These are phyloP conservation scores for Schizochytrium sp. DNA, from an alignment of 108 stramenopile species.

Conservation along the genomic window DNA sequence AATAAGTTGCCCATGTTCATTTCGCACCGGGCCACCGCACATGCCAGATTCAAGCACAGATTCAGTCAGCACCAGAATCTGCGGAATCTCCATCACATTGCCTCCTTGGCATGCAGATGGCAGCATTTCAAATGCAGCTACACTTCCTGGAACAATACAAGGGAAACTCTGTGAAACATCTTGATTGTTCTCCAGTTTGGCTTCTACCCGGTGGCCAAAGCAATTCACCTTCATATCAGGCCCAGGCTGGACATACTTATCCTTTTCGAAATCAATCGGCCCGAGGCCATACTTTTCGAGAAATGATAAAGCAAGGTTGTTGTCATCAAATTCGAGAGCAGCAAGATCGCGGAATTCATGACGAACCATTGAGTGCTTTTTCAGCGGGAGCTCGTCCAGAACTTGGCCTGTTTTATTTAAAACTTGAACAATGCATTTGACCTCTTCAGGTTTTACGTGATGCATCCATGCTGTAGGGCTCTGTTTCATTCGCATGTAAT, in stretches of 20 bases:
- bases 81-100: background rate
- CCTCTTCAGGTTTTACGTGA: slow-evolving; percentile 1
- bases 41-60: background rate
- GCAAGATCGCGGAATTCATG: background rate
- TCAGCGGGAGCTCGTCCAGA: background rate
- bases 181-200: background rate
- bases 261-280: background rate
- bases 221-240: background rate
- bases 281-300: background rate
- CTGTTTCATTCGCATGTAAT: too few species aligned
- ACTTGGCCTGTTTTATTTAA: background rate
- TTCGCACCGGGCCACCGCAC: slow-evolving; percentile 7
- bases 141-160: background rate
- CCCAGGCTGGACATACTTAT: background rate
- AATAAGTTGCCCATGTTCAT: background rate
- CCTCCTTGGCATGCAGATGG: background rate
- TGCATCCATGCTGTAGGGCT: slow-evolving; percentile 29
- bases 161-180: background rate
- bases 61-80: background rate
- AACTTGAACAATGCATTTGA: background rate
- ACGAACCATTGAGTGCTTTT: background rate
- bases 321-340: background rate
- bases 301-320: background rate
- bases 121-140: background rate
- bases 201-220: background rate